Percentiles rank a stretch among this genome's conserved stretches.
phyloP scores from a whole-genome alignment of 2,329 filamentous ascomycete genomes.

The Epichloe sibirici region DNA sequence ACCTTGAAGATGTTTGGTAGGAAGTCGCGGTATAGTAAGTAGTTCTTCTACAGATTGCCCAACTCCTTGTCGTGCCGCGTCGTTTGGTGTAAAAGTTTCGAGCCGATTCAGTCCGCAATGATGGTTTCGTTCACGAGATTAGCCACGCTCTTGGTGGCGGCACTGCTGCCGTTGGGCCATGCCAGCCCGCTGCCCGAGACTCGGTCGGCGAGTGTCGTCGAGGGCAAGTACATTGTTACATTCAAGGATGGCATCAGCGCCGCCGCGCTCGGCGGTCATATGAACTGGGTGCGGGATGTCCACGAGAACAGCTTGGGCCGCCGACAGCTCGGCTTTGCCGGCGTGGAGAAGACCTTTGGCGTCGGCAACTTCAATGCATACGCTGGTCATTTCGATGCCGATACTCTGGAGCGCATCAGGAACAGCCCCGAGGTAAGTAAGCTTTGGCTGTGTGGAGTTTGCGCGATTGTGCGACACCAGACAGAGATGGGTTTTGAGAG shows the following conservation, averaged over 20 bases:
- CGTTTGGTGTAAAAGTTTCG: not conserved
- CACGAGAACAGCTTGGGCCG: slow-evolving; percentile 20
- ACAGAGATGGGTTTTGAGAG: no score
- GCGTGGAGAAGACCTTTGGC: slow-evolving; percentile 18
- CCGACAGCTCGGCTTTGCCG: slow-evolving; percentile 21
- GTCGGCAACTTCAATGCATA: slow-evolving; percentile 28
- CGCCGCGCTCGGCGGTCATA: slow-evolving; percentile 21
- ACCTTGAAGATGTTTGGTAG: no score
- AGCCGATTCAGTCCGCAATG: not conserved
- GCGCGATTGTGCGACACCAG: no score
- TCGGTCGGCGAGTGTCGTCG: slow-evolving; percentile 13
- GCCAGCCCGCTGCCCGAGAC: not conserved
- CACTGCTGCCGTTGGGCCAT: not conserved
- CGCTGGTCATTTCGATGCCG: slow-evolving; percentile 28
- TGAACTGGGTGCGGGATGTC: slow-evolving; percentile 20
- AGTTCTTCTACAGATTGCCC: no score
- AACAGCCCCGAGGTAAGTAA: slow-evolving; percentile 25
- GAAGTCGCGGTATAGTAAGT: no score
- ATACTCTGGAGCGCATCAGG: slow-evolving; percentile 28
- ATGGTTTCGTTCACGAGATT: not conserved
- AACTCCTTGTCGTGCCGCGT: not conserved
- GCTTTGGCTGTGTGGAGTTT: not conserved
- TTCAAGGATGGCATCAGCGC: slow-evolving; percentile 24
- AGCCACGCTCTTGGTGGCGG: not conserved
- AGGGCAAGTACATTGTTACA: slow-evolving; percentile 34